Evolutionary conservation across 495 filamentous ascomycete species (phyloP), one percentile per base, ranked within the genome.

Genomic region (Filosporella fistucella): DNA sequence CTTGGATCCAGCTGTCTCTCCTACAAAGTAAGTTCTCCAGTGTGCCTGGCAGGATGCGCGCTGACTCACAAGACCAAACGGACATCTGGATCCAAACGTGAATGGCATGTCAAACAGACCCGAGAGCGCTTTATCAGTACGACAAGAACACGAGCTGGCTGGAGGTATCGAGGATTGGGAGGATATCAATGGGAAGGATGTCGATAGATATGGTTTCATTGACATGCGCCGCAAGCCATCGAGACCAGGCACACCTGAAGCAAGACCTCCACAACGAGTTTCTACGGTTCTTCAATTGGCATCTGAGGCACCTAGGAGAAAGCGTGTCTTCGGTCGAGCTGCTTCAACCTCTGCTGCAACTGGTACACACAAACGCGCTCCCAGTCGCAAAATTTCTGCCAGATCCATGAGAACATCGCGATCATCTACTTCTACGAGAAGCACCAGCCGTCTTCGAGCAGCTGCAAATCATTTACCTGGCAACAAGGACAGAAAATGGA

Each of bases 131-230:
- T 12, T 53, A 16, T 58, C 57, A 18, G 44, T 42, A 20, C 51
- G 56, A 17, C 44, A 49, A n/a, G 47, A 57, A 37, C 60, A 67
- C 29, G 69, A 75, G 64, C 65, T 83, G 12, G 88, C 89, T 12
- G 91, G 90, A 13, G 91, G 91, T 0, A 80, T 94, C 32, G 93
- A 99, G 59, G 91, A 96, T 58, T 99, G 93, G 94, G 85, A 91
- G 56, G 84, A 96, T 63, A 68, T 99, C 10, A 73, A 84, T n/a
- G 85, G 78, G n/a, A 76, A 71, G 30, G 87, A 95, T 62, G 86
- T 97, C 33, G 93, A 99, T 66, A 74, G 79, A 58, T 99, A 97
- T 63, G 93, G 93, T 14, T 99, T 99, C 69, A 97, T 99, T 63
- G 75, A 57, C 71, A 33, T 45, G 60, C 56, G 29, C 33, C 51